Evolutionary conservation across 2,329 filamentous ascomycete genomes (phyloP).

Genomic region (Penicillium glabrum): DNA sequence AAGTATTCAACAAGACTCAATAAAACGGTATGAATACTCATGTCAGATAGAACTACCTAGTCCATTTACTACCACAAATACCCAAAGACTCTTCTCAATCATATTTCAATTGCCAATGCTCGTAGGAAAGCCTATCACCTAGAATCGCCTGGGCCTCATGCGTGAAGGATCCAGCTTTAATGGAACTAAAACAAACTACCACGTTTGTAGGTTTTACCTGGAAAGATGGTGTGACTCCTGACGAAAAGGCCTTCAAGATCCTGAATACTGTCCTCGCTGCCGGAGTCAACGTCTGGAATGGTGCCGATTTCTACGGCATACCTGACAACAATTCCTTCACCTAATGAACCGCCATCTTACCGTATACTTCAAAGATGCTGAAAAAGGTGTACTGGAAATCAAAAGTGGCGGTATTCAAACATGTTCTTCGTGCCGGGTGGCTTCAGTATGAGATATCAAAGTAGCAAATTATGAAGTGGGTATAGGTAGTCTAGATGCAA

Average conservation of each 20-base stretch:
- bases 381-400: constrained; percentile 27
- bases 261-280: constrained; percentile 52
- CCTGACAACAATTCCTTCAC: constrained; percentile 21
- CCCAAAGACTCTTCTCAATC: background rate
- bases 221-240: constrained; percentile 12
- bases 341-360: constrained; percentile 28
- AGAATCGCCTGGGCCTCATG: constrained; percentile 26
- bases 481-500: background rate
- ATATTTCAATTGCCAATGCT: constrained; percentile 9
- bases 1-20: background rate
- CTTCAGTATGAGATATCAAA: too few relatives aligned
- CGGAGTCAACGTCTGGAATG: constrained; percentile 33
- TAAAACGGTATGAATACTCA: background rate
- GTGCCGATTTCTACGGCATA: constrained; percentile 35
- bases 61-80: background rate
- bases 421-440: too few relatives aligned
- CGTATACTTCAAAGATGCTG: constrained; percentile 28
- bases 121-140: constrained; percentile 22
- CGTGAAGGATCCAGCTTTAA: constrained; percentile 5
- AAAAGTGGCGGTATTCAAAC: constrained; percentile 24
- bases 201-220: constrained; percentile 24
- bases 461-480: too few relatives aligned
- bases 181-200: background rate
- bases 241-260: constrained; percentile 43
- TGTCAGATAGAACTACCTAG: background rate